Evolutionary conservation across 2,329 filamentous ascomycete species (phyloP).

Genomic region (Zasmidium cellare): DNA sequence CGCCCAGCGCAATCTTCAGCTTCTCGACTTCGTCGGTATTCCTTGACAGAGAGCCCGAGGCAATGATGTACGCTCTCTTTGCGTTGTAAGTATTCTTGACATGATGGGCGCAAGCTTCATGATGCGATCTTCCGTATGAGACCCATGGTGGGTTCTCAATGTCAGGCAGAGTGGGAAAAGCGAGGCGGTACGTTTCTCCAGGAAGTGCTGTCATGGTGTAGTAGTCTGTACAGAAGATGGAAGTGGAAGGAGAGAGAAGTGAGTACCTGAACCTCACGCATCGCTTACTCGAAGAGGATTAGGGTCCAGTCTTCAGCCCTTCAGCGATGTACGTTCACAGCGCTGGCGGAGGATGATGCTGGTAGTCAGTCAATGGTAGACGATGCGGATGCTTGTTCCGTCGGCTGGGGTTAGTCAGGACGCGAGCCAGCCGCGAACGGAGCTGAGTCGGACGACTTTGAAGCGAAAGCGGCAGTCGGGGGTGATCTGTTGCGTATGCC

Average conservation of each 20-base stretch:
- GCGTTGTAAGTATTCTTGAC: constrained; percentile 46
- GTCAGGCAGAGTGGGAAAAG: constrained; percentile 19
- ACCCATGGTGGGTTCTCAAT: constrained; percentile 44
- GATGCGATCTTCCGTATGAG: constrained; percentile 51
- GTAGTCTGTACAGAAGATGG: neutral
- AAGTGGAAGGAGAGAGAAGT: neutral
- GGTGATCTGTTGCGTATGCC: no score
- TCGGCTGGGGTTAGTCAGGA: no score
- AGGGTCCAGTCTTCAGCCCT: no score
- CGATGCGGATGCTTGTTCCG: no score
- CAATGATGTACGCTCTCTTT: constrained; percentile 51
- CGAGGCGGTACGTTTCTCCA: constrained; percentile 23
- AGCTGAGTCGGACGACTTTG: no score
- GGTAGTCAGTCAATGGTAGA: no score
- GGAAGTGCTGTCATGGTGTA: constrained; percentile 9
- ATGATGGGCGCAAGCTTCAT: constrained; percentile 47
- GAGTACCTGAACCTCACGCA: no score
- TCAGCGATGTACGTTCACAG: no score
- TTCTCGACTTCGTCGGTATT: constrained; percentile 47
- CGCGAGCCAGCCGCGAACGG: no score
- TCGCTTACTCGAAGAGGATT: no score
- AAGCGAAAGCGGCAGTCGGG: no score
- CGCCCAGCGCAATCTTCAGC: constrained; percentile 44
- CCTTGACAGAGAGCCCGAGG: constrained; percentile 50
- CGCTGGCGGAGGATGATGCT: no score